A percentile compares a stretch with the other conserved stretches of the same genome.
Evolutionary conservation across 371 early-diverging fungal genomes (phyloP).

Genomic region (Mucor indicus): DNA sequence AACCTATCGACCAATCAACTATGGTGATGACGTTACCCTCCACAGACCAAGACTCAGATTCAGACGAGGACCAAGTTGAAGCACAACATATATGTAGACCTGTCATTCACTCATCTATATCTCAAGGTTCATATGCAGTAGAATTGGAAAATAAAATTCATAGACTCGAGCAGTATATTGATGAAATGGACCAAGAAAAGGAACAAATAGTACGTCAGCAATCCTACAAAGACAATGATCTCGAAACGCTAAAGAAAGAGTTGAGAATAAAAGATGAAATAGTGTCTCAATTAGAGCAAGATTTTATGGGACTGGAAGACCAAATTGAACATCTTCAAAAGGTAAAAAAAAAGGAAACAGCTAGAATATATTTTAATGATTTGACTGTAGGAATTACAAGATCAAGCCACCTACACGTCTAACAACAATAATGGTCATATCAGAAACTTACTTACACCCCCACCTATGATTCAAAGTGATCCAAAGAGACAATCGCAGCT

Average conservation of each 20-base stretch:
- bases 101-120: conserved; percentile 44
- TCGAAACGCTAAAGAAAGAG: conserved; percentile 47
- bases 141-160: conserved; percentile 43
- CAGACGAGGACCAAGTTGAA: conserved; percentile 37
- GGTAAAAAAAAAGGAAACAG: conserved; percentile 18
- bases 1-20: conserved; percentile 44
- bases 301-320: conserved; percentile 46
- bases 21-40: conserved; percentile 50
- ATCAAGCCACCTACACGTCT: conserved; percentile 8
- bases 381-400: conserved; percentile 18
- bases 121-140: conserved; percentile 43
- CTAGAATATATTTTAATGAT: neutral
- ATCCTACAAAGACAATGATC: conserved; percentile 39
- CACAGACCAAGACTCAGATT: conserved; percentile 7
- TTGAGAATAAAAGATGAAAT: conserved; percentile 49
- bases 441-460: conserved; percentile 7
- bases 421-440: conserved; percentile 1
- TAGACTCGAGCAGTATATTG: conserved; percentile 35
- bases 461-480: conserved; percentile 21
- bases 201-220: conserved; percentile 32
- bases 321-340: conserved; percentile 42
- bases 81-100: conserved; percentile 54
- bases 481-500: conserved; percentile 48
- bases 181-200: conserved; percentile 42
- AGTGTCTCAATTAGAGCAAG: conserved; percentile 47